Conservation (phyloP, 768 basidiomycete species). For the Boletus sp. region DNA sequence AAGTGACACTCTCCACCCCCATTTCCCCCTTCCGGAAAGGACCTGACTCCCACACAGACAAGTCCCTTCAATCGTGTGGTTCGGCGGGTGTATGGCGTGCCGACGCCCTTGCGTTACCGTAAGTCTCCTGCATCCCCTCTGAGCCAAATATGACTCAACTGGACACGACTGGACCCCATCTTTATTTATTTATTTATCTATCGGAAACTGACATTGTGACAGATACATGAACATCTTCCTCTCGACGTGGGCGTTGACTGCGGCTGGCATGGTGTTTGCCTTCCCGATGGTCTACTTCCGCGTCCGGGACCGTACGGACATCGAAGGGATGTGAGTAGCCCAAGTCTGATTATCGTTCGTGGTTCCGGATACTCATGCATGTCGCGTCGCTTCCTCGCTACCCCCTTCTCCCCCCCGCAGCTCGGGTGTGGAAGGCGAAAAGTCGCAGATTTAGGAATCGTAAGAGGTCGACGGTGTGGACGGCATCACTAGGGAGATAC, state of each 20-base stretch:
- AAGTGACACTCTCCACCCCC: conserved; percentile 27
- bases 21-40: background rate
- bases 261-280: conserved; percentile 61
- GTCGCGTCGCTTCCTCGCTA: too few relatives aligned
- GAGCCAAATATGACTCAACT: too few relatives aligned
- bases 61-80: conserved; percentile 73
- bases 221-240: conserved; percentile 70
- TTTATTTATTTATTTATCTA: too few relatives aligned
- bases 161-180: background rate
- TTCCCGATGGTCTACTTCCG: conserved; percentile 73
- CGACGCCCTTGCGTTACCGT: conserved; percentile 63
- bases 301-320: conserved; percentile 54
- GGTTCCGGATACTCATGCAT: background rate
- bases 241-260: conserved; percentile 68
- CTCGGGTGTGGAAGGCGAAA: background rate
- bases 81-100: conserved; percentile 71
- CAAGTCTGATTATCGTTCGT: background rate
- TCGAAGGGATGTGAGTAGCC: conserved; percentile 47
- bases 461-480: background rate
- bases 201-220: background rate
- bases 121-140: conserved; percentile 26
- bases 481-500: too few relatives aligned
- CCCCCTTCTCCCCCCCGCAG: too few relatives aligned
- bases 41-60: conserved; percentile 40
- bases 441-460: background rate